These are phyloP conservation scores for Neonectria sp. DNA, from an alignment of 2,329 filamentous ascomycete genomes.

Conservation along the genomic window DNA sequence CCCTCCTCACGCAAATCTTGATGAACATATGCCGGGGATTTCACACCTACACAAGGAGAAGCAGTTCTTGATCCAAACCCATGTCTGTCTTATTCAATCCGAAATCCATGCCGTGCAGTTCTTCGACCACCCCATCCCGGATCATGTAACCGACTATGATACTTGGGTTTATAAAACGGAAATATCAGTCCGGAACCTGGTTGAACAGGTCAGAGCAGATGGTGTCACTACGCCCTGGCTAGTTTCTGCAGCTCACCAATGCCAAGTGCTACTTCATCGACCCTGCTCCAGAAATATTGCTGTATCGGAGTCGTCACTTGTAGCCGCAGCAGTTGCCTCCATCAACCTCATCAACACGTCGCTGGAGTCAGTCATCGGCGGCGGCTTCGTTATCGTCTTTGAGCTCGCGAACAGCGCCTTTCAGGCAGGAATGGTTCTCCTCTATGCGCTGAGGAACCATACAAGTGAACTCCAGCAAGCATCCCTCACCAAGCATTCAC, in stretches of 20 bases:
- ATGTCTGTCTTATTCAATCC: conserved; percentile 22
- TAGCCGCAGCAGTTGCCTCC: conserved; percentile 13
- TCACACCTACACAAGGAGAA: conserved; percentile 9
- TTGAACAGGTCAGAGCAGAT: conserved; percentile 1
- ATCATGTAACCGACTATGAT: conserved; percentile 3
- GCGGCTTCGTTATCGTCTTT: conserved; percentile 7
- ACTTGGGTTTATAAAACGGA: conserved; percentile 22
- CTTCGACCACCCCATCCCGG: conserved; percentile 24
- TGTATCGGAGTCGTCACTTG: conserved; percentile 25
- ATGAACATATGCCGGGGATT: not conserved
- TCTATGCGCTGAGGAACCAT: conserved; percentile 2
- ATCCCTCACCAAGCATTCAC: not conserved
- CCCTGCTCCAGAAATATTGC: conserved; percentile 33
- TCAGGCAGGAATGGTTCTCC: conserved; percentile 3
- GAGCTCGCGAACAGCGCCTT: conserved; percentile 3
- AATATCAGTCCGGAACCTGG: conserved; percentile 5
- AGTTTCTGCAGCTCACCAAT: conserved; percentile 24
- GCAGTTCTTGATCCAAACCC: conserved; percentile 23
- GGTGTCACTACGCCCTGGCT: conserved; percentile 1
- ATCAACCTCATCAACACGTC: conserved; percentile 7
- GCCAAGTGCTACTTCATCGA: conserved; percentile 30
- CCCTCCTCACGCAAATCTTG: not conserved
- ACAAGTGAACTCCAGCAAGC: not conserved
- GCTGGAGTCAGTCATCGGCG: not conserved
- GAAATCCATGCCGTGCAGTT: conserved; percentile 26